Percentiles rank a stretch among this genome's conserved stretches.
Conservation (phyloP, 306 rosid species). For the Quercus suber region DNA sequence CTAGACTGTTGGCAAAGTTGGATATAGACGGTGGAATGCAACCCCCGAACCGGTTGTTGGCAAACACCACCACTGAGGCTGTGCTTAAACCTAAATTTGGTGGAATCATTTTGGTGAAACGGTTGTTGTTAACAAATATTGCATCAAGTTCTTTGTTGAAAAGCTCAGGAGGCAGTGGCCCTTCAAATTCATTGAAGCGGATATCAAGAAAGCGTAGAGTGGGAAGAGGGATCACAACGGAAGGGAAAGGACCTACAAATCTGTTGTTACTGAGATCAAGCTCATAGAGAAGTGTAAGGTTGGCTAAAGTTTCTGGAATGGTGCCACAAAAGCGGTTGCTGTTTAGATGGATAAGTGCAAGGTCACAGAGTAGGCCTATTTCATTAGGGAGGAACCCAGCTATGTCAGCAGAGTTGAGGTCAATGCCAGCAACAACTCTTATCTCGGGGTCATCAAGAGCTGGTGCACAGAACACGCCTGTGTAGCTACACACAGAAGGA, state of each 20-base stretch:
- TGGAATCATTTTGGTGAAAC: constrained; percentile 56
- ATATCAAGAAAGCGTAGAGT: constrained; percentile 56
- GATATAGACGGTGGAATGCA: constrained; percentile 68
- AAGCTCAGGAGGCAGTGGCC: constrained; percentile 66
- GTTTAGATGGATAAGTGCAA: constrained; percentile 70
- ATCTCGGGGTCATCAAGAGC: constrained; percentile 53
- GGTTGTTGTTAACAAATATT: constrained; percentile 68
- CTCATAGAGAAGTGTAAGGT: constrained; percentile 65
- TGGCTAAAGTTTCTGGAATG: constrained; percentile 51
- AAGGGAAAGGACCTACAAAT: constrained; percentile 82
- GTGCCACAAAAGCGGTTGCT: constrained; percentile 90
- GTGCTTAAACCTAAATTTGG: constrained; percentile 34
- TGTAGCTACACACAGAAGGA: constrained; percentile 74
- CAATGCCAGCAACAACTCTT: constrained; percentile 76
- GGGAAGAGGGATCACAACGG: constrained; percentile 65
- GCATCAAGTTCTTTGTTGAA: constrained; percentile 66
- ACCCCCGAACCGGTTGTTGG: constrained; percentile 78
- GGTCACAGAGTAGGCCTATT: constrained; percentile 68
- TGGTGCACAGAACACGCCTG: constrained; percentile 64
- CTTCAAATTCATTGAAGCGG: constrained; percentile 85
- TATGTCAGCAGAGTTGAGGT: constrained; percentile 68
- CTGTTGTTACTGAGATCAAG: constrained; percentile 86
- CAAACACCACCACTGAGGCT: constrained; percentile 71
- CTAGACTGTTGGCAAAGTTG: constrained; percentile 57
- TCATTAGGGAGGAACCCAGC: constrained; percentile 84